Conservation (phyloP, 2,329 filamentous ascomycete species). For the Coniochaeta sp. region DNA sequence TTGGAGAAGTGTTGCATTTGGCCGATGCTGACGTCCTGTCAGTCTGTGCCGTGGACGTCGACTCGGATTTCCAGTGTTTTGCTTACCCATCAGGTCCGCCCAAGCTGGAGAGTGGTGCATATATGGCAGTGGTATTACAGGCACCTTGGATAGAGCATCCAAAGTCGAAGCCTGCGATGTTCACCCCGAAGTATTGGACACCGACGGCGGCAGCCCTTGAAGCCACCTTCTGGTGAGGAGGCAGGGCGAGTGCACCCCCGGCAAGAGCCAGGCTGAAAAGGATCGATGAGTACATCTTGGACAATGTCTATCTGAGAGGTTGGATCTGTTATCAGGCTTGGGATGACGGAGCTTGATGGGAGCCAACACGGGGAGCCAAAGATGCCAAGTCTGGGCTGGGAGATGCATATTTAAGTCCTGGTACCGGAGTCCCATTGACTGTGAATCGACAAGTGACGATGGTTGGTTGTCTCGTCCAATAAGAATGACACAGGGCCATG, state of each 20-base stretch:
- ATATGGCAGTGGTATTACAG: constrained; percentile 22
- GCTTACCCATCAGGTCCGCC: constrained; percentile 24
- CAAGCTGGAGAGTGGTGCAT: constrained; percentile 22
- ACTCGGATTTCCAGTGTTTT: neutral
- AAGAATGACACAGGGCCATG: neutral
- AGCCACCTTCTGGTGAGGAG: neutral
- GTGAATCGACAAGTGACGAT: neutral
- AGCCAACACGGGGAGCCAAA: neutral
- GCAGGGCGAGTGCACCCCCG: neutral
- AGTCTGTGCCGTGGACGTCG: neutral
- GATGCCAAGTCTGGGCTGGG: neutral
- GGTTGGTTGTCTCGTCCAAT: neutral
- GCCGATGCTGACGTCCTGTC: constrained; percentile 20
- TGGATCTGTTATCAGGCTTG: neutral
- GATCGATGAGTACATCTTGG: neutral
- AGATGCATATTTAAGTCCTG: neutral
- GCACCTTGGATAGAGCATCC: constrained; percentile 33
- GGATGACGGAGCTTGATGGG: neutral
- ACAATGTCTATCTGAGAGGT: neutral
- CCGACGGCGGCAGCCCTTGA: neutral
- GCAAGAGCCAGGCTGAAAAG: neutral
- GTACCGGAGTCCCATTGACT: neutral
- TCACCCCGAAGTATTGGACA: constrained; percentile 22
- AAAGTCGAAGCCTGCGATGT: constrained; percentile 42
- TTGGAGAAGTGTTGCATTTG: constrained; percentile 52